Evolutionary conservation across 139 green algal species (phyloP).

Genomic region (Coelastrella sp.): DNA sequence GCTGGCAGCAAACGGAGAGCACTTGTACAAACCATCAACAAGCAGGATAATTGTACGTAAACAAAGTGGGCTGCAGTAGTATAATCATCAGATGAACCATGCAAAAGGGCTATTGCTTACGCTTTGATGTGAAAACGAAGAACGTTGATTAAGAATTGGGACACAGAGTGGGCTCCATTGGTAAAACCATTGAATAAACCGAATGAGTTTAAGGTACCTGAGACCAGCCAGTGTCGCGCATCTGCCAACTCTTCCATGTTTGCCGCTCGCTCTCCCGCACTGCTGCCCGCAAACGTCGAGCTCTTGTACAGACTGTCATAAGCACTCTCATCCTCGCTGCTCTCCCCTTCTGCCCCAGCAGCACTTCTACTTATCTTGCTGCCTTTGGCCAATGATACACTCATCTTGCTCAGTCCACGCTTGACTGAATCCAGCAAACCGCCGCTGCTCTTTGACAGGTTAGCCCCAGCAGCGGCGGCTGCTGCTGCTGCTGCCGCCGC

Average conservation of each 20-base stretch:
- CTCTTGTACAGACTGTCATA: not conserved
- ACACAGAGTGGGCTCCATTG: too few species aligned
- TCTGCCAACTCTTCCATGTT: constrained; percentile 2
- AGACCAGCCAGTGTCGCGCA: constrained; percentile 31
- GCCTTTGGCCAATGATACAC: not conserved
- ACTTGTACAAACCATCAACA: not conserved
- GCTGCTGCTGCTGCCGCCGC: not conserved
- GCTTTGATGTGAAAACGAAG: too few species aligned
- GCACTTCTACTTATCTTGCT: not conserved
- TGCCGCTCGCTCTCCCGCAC: not conserved
- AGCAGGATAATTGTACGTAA: too few species aligned
- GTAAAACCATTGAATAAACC: too few species aligned
- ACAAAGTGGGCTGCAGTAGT: too few species aligned
- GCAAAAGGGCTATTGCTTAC: too few species aligned
- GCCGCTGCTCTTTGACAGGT: not conserved
- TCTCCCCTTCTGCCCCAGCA: not conserved
- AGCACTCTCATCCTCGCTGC: not conserved
- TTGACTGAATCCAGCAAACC: not conserved
- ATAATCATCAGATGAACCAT: too few species aligned
- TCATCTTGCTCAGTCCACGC: not conserved
- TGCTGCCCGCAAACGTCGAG: not conserved
- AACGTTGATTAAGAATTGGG: too few species aligned
- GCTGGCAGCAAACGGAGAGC: not conserved
- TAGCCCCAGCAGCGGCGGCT: not conserved
- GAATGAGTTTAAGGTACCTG: constrained; percentile 8